Evolutionary conservation across 129 eudicot genomes (phyloP).

Genomic region (Flaveria sonorensis): DNA sequence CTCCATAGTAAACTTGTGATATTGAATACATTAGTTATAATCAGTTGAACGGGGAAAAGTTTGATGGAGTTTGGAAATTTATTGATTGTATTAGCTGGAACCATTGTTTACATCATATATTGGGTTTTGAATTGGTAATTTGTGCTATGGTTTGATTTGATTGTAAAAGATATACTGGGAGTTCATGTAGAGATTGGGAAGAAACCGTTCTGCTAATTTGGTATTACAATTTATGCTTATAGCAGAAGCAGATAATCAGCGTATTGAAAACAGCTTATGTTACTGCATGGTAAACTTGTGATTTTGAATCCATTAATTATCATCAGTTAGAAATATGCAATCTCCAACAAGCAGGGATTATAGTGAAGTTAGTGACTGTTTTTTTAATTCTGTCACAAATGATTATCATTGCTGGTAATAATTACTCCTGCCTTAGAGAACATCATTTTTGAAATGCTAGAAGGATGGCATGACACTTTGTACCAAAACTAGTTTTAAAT

Average conservation of each 20-base stretch:
- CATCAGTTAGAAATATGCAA: background rate
- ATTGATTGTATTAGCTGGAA: background rate
- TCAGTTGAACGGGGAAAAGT: background rate
- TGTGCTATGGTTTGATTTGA: no score
- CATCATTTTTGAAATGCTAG: background rate
- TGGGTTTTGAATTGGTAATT: no score
- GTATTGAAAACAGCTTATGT: background rate
- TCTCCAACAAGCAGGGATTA: background rate
- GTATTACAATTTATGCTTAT: background rate
- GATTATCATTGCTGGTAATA: background rate
- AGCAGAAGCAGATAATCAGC: background rate
- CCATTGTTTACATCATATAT: no score
- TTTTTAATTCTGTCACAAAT: background rate
- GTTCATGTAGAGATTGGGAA: no score
- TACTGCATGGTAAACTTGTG: background rate
- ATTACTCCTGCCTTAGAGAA: background rate
- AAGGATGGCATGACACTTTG: background rate
- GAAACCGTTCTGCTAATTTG: no score
- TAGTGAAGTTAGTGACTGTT: background rate
- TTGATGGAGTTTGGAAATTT: background rate
- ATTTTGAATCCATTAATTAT: background rate
- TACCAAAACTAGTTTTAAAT: background rate
- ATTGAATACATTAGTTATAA: background rate
- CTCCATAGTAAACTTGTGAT: background rate
- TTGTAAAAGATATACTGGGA: no score